Evolutionary conservation across 1,139 yeast species (phyloP).

Genomic region (Candida frijolesensis): DNA sequence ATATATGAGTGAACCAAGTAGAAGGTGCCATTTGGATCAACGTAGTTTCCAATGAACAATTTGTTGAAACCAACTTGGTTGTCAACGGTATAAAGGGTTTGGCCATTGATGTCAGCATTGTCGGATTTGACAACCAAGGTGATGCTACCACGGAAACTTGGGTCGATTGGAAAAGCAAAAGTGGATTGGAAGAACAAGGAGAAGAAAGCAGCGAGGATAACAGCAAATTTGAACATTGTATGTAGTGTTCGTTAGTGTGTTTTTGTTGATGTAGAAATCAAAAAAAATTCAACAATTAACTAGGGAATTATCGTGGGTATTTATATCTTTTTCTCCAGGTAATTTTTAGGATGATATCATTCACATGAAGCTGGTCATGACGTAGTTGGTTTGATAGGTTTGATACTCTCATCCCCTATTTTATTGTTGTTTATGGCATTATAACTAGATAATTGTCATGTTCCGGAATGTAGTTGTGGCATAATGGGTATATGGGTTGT

Average conservation of each 20-base stretch:
- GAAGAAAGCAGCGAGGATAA: conserved; percentile 4
- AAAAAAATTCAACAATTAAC: neutral
- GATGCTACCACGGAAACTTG: conserved; percentile 5
- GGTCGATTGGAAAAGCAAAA: conserved; percentile 5
- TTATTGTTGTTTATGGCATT: too few species aligned
- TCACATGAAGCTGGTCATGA: too few species aligned
- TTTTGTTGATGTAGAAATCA: neutral
- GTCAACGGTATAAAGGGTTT: conserved; percentile 1
- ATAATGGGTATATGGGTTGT: too few species aligned
- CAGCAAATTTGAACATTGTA: conserved; percentile 3
- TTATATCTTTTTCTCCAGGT: neutral
- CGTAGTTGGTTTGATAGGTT: too few species aligned
- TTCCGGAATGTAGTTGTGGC: too few species aligned
- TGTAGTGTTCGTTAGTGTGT: neutral
- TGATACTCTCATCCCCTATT: too few species aligned
- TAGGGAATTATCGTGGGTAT: neutral
- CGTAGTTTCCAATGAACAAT: conserved; percentile 2
- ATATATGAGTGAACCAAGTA: neutral
- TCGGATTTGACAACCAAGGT: conserved; percentile 4
- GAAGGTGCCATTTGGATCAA: conserved; percentile 3
- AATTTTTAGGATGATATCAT: neutral
- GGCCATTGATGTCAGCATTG: neutral
- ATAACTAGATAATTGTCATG: too few species aligned
- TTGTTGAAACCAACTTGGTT: conserved; percentile 1
- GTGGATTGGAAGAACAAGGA: conserved; percentile 3